phyloP scores from a whole-genome alignment of 2,329 filamentous ascomycete genomes.

The Ascochyta rabiei region DNA sequence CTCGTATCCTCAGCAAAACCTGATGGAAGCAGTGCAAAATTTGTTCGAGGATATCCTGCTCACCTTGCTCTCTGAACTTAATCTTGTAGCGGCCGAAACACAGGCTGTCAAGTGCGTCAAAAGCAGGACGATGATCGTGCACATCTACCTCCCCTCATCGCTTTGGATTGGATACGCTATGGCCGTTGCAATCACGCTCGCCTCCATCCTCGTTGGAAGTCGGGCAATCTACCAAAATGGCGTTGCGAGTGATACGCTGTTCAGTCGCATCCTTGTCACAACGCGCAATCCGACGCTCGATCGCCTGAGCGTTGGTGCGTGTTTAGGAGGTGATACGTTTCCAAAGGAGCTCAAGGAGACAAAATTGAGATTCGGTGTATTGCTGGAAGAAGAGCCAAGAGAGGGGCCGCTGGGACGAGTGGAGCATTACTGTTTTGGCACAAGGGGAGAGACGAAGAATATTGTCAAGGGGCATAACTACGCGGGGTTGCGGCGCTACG shows the following conservation, averaged over 20 bases:
- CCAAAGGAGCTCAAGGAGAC: constrained; percentile 46
- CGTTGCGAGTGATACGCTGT: constrained; percentile 45
- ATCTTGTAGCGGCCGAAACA: constrained; percentile 34
- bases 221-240: constrained; percentile 45
- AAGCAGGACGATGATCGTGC: constrained; percentile 35
- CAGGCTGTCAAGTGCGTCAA: constrained; percentile 36
- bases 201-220: constrained; percentile 39
- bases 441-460: constrained; percentile 44
- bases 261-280: constrained; percentile 47
- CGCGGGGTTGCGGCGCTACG: constrained; percentile 40
- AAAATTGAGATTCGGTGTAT: constrained; percentile 48
- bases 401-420: constrained; percentile 41
- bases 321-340: constrained; percentile 50
- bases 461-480: constrained; percentile 48
- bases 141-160: constrained; percentile 36
- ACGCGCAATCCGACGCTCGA: constrained; percentile 49
- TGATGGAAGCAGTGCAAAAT: constrained; percentile 37
- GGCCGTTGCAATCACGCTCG: constrained; percentile 36
- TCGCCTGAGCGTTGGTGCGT: constrained; percentile 47
- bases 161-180: constrained; percentile 48
- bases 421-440: constrained; percentile 50
- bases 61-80: constrained; percentile 43
- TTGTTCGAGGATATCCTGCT: constrained; percentile 48
- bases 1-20: constrained; percentile 36
- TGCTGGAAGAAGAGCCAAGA: constrained; percentile 43